These are phyloP conservation scores for Xylariaceae sp. DNA, from an alignment of 2,329 filamentous ascomycete genomes.

Conservation along the genomic window DNA sequence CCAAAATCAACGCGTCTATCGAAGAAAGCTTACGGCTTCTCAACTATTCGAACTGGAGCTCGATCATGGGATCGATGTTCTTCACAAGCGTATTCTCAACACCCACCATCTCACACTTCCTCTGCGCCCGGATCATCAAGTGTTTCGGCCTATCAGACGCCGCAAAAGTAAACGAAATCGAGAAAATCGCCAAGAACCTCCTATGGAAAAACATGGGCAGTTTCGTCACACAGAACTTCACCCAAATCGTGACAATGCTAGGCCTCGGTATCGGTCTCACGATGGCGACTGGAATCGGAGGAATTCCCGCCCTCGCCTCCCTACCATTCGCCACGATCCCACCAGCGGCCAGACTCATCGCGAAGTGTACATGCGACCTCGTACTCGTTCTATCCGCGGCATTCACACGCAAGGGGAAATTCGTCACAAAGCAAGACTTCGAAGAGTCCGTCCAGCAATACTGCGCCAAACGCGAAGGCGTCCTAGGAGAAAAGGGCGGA, in stretches of 20 bases:
- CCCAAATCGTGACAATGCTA: constrained; percentile 15
- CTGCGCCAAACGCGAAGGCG: constrained; percentile 10
- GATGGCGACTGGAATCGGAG: constrained; percentile 21
- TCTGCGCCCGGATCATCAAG: constrained; percentile 23
- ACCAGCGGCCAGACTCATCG: constrained; percentile 18
- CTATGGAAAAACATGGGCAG: constrained; percentile 23
- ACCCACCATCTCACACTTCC: constrained; percentile 21
- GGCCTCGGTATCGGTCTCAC: constrained; percentile 18
- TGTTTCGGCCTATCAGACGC: constrained; percentile 21
- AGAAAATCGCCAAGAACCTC: constrained; percentile 16
- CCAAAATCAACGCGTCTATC: constrained; percentile 17
- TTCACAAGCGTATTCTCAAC: constrained; percentile 17
- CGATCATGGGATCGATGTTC: constrained; percentile 16
- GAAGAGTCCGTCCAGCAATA: constrained; percentile 16
- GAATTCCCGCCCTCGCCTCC: constrained; percentile 19
- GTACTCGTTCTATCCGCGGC: constrained; percentile 18
- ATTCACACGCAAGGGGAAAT: constrained; percentile 18
- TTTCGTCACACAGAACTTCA: constrained; percentile 20
- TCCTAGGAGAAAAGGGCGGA: constrained; percentile 5
- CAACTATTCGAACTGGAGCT: constrained; percentile 19
- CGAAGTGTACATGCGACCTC: constrained; percentile 21
- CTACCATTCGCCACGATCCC: constrained; percentile 19
- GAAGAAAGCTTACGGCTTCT: constrained; percentile 19
- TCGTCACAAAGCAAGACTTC: constrained; percentile 21
- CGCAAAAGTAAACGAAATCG: constrained; percentile 18